phyloP scores from a whole-genome alignment of 305 asterid genomes.

The Solanum hybrid region DNA sequence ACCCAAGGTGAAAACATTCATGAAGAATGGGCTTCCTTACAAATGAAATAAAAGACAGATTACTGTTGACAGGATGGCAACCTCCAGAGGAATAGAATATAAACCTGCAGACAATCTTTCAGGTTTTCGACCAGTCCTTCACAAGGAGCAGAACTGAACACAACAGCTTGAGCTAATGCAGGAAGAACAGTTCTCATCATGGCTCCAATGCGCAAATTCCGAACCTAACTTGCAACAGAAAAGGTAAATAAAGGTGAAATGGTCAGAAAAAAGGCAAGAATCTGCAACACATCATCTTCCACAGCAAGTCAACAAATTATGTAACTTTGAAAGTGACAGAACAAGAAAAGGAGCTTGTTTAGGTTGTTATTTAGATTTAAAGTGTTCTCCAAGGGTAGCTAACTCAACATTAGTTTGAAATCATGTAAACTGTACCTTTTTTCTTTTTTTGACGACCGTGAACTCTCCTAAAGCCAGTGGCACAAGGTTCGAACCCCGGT shows the following conservation, averaged over 20 bases:
- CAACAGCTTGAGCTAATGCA: conserved; percentile 87
- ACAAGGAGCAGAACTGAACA: conserved; percentile 31
- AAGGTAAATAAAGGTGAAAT: neutral
- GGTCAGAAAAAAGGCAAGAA: neutral
- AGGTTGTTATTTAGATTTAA: neutral
- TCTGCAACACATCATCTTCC: neutral
- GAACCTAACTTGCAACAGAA: conserved; percentile 36
- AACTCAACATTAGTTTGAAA: neutral
- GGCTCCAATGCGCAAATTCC: conserved; percentile 93
- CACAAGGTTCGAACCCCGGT: neutral
- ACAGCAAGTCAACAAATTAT: neutral
- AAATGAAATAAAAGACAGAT: neutral
- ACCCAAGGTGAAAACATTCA: neutral
- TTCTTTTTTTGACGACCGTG: neutral
- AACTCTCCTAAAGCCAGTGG: neutral
- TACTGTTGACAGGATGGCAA: neutral
- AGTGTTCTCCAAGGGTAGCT: neutral
- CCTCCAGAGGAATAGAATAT: conserved; percentile 7
- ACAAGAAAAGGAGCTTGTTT: neutral
- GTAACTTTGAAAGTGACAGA: neutral
- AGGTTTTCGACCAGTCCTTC: conserved; percentile 33
- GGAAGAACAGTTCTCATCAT: conserved; percentile 88
- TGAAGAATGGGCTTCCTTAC: neutral
- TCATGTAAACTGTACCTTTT: neutral
- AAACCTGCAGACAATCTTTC: conserved; percentile 72